phyloP scores from a whole-genome alignment of 2,329 filamentous ascomycete genomes.

The Neoascochyta sp. region DNA sequence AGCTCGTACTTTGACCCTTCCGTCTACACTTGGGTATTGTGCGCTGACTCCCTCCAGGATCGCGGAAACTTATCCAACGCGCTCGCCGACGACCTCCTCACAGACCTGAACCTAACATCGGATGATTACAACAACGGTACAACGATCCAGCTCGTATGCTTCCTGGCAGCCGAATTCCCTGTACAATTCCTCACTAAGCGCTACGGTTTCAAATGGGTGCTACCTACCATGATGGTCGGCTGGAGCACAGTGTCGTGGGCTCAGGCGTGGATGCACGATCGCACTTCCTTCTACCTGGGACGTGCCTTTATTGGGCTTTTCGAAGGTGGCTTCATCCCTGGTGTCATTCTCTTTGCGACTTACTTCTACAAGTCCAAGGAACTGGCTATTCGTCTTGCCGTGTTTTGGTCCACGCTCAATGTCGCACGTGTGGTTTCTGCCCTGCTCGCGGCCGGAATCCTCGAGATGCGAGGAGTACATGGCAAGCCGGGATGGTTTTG shows the following conservation, averaged over 20 bases:
- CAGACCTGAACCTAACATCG: slow-evolving; percentile 27
- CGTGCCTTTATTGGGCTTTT: slow-evolving; percentile 43
- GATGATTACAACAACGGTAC: slow-evolving; percentile 38
- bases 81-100: slow-evolving; percentile 28
- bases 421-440: slow-evolving; percentile 53
- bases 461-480: slow-evolving; percentile 48
- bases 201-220: slow-evolving; percentile 42
- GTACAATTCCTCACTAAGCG: slow-evolving; percentile 45
- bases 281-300: slow-evolving; percentile 41
- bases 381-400: slow-evolving; percentile 62
- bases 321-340: slow-evolving; percentile 55
- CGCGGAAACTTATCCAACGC: slow-evolving; percentile 42
- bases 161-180: slow-evolving; percentile 57
- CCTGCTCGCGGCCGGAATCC: slow-evolving; percentile 53
- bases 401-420: slow-evolving; percentile 67
- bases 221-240: slow-evolving; percentile 43
- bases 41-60: no score
- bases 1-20: no score
- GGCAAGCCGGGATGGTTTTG: slow-evolving; percentile 55
- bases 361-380: slow-evolving; percentile 74
- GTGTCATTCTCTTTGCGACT: slow-evolving; percentile 63
- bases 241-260: slow-evolving; percentile 53
- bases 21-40: no score
- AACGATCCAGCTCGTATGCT: slow-evolving; percentile 70
- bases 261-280: slow-evolving; percentile 62